Evolutionary conservation across 2,329 filamentous ascomycete genomes (phyloP).

Genomic region (Parafenestella ontariensis): DNA sequence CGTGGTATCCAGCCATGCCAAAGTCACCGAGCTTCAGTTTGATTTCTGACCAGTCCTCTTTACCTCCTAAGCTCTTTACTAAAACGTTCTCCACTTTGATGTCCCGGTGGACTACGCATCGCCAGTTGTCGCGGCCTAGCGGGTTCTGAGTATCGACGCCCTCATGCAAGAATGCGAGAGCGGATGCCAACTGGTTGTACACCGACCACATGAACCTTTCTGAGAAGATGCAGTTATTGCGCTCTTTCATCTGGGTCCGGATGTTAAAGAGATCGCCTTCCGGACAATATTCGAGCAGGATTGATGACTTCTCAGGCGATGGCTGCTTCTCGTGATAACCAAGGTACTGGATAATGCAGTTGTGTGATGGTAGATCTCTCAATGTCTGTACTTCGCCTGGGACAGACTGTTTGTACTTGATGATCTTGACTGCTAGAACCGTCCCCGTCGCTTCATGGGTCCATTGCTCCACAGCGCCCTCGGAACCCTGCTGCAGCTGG

Average conservation of each 20-base stretch:
- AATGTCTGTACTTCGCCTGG: constrained; percentile 18
- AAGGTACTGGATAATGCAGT: constrained; percentile 14
- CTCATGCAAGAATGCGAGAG: constrained; percentile 30
- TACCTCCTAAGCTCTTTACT: constrained; percentile 49
- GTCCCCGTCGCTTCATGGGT: constrained; percentile 1
- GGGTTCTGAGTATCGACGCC: constrained; percentile 12
- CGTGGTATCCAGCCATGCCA: constrained; percentile 69
- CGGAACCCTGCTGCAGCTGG: constrained; percentile 10
- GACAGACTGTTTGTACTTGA: neutral
- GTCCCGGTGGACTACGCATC: constrained; percentile 92
- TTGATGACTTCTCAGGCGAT: neutral
- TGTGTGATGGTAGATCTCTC: constrained; percentile 12
- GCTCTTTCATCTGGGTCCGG: neutral
- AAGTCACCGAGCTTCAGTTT: constrained; percentile 73
- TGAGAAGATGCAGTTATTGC: constrained; percentile 4
- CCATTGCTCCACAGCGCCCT: constrained; percentile 20
- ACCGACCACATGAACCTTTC: constrained; percentile 25
- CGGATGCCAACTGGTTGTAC: constrained; percentile 19
- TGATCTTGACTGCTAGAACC: constrained; percentile 21
- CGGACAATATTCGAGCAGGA: constrained; percentile 23
- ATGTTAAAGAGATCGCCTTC: constrained; percentile 22
- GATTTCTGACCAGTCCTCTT: constrained; percentile 14
- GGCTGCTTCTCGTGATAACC: constrained; percentile 8
- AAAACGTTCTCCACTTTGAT: constrained; percentile 96
- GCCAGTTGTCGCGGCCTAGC: constrained; percentile 60